phyloP scores from a whole-genome alignment of 2,329 filamentous ascomycete species.

The Exophiala sp. region DNA sequence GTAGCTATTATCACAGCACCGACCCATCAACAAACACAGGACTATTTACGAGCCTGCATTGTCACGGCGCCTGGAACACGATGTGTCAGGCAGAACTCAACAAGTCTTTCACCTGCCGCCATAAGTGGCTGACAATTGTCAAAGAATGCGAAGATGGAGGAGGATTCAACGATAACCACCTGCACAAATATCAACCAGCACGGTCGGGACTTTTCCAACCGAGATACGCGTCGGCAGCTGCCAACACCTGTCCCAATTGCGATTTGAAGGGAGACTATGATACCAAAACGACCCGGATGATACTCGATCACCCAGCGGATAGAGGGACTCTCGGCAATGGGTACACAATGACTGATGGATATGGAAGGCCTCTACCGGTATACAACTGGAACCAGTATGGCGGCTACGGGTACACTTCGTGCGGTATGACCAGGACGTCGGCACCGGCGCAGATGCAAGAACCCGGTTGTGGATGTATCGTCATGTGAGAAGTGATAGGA shows the following conservation, averaged over 20 bases:
- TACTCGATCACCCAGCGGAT: conserved; percentile 14
- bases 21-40: not conserved
- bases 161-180: conserved; percentile 26
- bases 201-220: conserved; percentile 12
- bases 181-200: conserved; percentile 25
- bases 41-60: not conserved
- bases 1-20: not conserved
- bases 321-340: conserved; percentile 20
- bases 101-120: conserved; percentile 45
- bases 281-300: conserved; percentile 31
- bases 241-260: conserved; percentile 33
- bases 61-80: not conserved
- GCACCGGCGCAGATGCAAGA: not conserved
- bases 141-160: conserved; percentile 39
- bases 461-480: conserved; percentile 6
- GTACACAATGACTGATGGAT: conserved; percentile 22
- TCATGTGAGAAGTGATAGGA: conserved; percentile 8
- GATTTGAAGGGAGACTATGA: conserved; percentile 34
- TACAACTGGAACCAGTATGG: not conserved
- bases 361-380: conserved; percentile 10
- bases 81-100: conserved; percentile 50
- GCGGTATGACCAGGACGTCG: conserved; percentile 1
- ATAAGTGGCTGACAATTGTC: conserved; percentile 49
- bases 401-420: conserved; percentile 1
- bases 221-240: conserved; percentile 22